Evolutionary conservation across 495 filamentous ascomycete species (phyloP).

Genomic region (Usnea hakonensis): DNA sequence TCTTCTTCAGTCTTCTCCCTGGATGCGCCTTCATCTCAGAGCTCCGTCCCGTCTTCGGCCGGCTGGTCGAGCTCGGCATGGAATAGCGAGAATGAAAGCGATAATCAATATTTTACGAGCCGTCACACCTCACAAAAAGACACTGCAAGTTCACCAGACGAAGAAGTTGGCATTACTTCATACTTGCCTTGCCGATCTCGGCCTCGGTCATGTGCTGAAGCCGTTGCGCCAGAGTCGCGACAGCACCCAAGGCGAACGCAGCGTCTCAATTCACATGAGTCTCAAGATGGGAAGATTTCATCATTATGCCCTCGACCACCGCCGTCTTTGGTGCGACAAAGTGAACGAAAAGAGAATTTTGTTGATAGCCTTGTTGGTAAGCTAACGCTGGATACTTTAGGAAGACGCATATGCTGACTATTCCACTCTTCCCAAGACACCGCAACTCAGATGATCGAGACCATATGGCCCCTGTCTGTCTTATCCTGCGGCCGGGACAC

Average conservation of each 20-base stretch:
- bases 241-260: slow-evolving; percentile 77
- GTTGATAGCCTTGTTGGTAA: slow-evolving; percentile 99
- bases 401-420: slow-evolving; percentile 21
- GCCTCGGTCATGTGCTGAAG: slow-evolving; percentile 29
- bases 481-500: slow-evolving; percentile 42
- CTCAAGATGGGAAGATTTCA: slow-evolving; percentile 36
- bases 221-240: slow-evolving; percentile 59
- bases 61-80: slow-evolving; percentile 37
- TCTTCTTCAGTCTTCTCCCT: slow-evolving; percentile 75
- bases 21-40: slow-evolving; percentile 53
- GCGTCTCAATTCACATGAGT: slow-evolving; percentile 32
- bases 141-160: slow-evolving; percentile 2
- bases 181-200: background rate
- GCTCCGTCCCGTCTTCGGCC: slow-evolving; percentile 44
- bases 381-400: slow-evolving; percentile 33
- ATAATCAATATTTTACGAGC: slow-evolving; percentile 18
- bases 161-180: slow-evolving; percentile 8
- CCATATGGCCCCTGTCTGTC: slow-evolving; percentile 77
- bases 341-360: slow-evolving; percentile 89
- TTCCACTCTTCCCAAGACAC: slow-evolving; percentile 59
- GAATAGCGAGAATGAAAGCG: slow-evolving; percentile 39
- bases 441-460: slow-evolving; percentile 93
- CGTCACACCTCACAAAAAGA: slow-evolving; percentile 4
- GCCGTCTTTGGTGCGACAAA: slow-evolving; percentile 78
- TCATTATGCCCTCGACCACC: slow-evolving; percentile 56